Base-by-base conservation (phyloP, 129 eudicot genomes). In the Flaveria sonorensis region DNA sequence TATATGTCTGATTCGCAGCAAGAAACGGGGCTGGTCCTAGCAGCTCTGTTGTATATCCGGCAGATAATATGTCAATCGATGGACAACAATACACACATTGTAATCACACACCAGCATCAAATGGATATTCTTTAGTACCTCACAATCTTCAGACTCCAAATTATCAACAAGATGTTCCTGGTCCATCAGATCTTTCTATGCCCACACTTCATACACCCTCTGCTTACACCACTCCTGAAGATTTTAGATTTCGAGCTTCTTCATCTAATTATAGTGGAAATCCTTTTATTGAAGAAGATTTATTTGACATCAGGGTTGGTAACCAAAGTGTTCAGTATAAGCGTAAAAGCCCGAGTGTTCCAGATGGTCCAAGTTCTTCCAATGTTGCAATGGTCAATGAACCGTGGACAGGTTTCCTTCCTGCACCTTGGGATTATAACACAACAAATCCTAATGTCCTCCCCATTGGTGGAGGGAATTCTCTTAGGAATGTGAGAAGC, bases 401-500 rank as follows among this genome's bases (percentile, higher is more conserved):
- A 63, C 72, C 78, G 6, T 78, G 92, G 87, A 4, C 75, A 16
- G 85, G 84, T 59, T 79, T 85, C 80, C 85, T 88, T 78, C 88
- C 70, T 7, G 66, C 77, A 23, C 87, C 81, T 50, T 78, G 91
- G 89, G 93, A 88, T 40, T 72, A 73, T 26, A 56, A 65, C 74
- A 40, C 71, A 19, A 28, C 63, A 20, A 68, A 57, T 59, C 81
- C 87, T n/a, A 84, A 84, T 67, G 76, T 83, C 60, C 84, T 86
- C 42, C 59, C 86, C 28, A 69, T 88, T 57, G 89, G 88, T 11
- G 83, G 84, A 18, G 96, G 87, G 55, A 76, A 77, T 68, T 70
- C 92, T 78, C 56, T 43, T 32, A 82, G 93, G 67, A 90, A 90
- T 76, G 93, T 90, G 72, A 83, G 93, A 81, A 88, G 91, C 71